Conservation (phyloP, 148 eudicot species). For the Vaccinium darrowii region DNA sequence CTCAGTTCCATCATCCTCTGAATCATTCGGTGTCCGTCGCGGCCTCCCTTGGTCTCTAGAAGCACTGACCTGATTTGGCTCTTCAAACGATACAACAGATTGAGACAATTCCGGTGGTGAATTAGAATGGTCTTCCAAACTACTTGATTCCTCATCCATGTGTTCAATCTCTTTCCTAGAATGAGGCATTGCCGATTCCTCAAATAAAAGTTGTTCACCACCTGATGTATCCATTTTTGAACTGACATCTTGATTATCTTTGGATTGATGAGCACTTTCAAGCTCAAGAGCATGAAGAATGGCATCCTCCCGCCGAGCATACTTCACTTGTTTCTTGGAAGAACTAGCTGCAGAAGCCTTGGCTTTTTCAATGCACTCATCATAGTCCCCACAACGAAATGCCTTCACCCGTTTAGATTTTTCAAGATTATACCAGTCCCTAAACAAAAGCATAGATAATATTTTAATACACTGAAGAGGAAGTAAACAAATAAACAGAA, state of each 20-base stretch:
- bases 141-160: constrained; percentile 36
- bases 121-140: constrained; percentile 40
- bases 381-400: constrained; percentile 80
- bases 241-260: constrained; percentile 24
- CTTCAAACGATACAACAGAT: constrained; percentile 65
- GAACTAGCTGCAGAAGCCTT: constrained; percentile 43
- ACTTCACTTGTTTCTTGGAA: constrained; percentile 53
- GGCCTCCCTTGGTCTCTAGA: constrained; percentile 39
- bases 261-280: constrained; percentile 47
- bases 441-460: constrained; percentile 24
- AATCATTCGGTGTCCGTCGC: constrained; percentile 65
- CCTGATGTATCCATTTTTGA: constrained; percentile 20
- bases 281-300: constrained; percentile 83
- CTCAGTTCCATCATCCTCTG: constrained; percentile 87
- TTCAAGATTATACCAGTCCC: constrained; percentile 85
- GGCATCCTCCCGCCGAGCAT: constrained; percentile 82
- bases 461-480: background rate
- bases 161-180: constrained; percentile 33
- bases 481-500: background rate
- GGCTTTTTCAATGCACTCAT: constrained; percentile 70
- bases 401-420: constrained; percentile 68
- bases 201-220: constrained; percentile 23
- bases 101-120: constrained; percentile 53
- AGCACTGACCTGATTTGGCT: constrained; percentile 31
- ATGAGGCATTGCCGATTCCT: constrained; percentile 25